Evolutionary conservation across 225 moss, liverwort and hornwort species (phyloP), one percentile per base, ranked within the genome.

Genomic region (Sphagnum tenellum): DNA sequence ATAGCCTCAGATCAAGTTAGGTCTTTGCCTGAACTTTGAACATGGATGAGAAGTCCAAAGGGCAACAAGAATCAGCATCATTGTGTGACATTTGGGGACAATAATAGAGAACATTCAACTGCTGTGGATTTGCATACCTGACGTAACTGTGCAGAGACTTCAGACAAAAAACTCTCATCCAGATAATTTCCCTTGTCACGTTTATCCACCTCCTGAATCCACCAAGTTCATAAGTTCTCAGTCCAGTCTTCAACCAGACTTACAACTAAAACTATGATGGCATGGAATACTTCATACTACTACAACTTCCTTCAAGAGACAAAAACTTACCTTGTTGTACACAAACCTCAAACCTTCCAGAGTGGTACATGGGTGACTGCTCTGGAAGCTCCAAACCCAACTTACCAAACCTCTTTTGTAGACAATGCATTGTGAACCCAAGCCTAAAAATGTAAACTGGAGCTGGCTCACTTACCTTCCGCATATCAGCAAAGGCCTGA

Each of bases 101-200:
- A 29, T 29, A 29, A 29, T 29, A 29, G 29, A 29, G 29, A 29
- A 29, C 29, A 29, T 29, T 29, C 29, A 29, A 29, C 29, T 29
- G 29, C 29, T 29, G 0, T 29, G 29, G 29, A 29, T 29, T 29
- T 29, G 48, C 61, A 9, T 67, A 90, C 93, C 89, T 98, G 87
- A 61, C 98, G 81, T 75, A 98, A 66, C 75, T 98, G 96, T 49
- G 96, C 96, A 80, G 77, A 88, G 56, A 93, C 90, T 72, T 98
- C 90, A 62, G 85, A 87, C 60, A 98, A 74, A 82, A 98, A 93
- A 61, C 76, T 81, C 69, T 98, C 98, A 76, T 93, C 93, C 57
- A 93, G 66, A 67, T 75, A 73, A 56, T 79, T 90, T 74, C 80
- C 89, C 53, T 71, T 55, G 52, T 90, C 93, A 65, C 81, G 83